A percentile compares a stretch with the other conserved stretches of the same genome.
These are phyloP conservation scores for Starmera quercuum DNA, from an alignment of 805 yeast genomes.

Conservation along the genomic window DNA sequence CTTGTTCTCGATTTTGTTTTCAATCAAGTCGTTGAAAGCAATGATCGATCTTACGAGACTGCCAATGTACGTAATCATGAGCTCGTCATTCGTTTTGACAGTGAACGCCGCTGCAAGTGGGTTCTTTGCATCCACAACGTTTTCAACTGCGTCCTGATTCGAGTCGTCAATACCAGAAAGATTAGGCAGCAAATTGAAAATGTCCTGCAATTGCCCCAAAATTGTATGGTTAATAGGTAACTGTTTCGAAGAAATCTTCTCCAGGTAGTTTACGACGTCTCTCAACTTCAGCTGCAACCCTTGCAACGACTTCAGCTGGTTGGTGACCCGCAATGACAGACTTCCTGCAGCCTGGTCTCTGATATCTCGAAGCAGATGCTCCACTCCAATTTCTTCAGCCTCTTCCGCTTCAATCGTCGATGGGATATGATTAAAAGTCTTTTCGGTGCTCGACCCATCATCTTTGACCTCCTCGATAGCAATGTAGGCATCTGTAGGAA, in stretches of 20 bases:
- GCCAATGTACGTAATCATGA: constrained; percentile 88
- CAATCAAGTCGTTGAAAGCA: constrained; percentile 94
- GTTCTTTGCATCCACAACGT: constrained; percentile 27
- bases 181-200: constrained; percentile 88
- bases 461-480: constrained; percentile 94
- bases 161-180: constrained; percentile 34
- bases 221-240: constrained; percentile 88
- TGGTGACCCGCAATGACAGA: constrained; percentile 77
- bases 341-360: constrained; percentile 96
- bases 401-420: constrained; percentile 94
- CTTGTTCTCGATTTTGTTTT: constrained; percentile 85
- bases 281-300: constrained; percentile 75
- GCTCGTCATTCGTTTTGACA: constrained; percentile 88
- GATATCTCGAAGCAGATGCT: constrained; percentile 87
- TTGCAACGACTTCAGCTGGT: constrained; percentile 79
- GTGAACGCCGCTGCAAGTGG: constrained; percentile 77
- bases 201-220: constrained; percentile 88
- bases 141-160: constrained; percentile 17
- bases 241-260: constrained; percentile 59
- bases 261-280: constrained; percentile 73
- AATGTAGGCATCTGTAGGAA: constrained; percentile 92
- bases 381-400: constrained; percentile 99
- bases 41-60: constrained; percentile 89
- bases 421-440: constrained; percentile 89
- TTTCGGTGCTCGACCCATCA: constrained; percentile 89